Evolutionary conservation across 345 rosid species (phyloP), one percentile per base, ranked within the genome.

Genomic region (Citrus australasica): DNA sequence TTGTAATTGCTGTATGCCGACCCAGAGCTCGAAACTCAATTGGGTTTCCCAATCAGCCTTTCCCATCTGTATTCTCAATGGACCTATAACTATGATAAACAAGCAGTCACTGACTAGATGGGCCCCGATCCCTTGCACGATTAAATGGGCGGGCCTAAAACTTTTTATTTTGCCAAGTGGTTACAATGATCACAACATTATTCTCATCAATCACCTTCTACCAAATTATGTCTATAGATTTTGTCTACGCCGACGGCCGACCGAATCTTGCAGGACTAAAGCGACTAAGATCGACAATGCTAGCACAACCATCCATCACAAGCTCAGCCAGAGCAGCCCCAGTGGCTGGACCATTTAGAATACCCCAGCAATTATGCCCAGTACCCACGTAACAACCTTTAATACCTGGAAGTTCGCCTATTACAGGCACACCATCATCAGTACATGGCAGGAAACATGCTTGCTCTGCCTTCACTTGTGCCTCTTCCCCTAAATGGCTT

Each of bases 341-440:
- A 3, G 98, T 95, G 5, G 94, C 94, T 0, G 96, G 98, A 80
- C 92, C 98, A 77, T 95, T 95, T 5, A 95, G 87, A 77, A 95
- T 92, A 0, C 98, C 99, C 98, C 98, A 92, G 76, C 97, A 95
- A 78, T 84, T 88, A 76, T 95, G 99, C 30, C 99, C 97, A 0
- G 97, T 90, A 14, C 88, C 98, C 37, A 92, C 93, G 69, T 84
- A 95, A 81, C 97, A 92, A 7, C 92, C 93, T 59, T 84, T 87
- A 16, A 88, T 67, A 10, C 94, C 91, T 2, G 93, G 95, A 71
- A 93, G 71, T 84, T 92, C 94, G 27, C 99, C 97, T 2, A 91
- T 92, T 33, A 95, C 84, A 1, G 95, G 98, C 51, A 89, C 24
- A 24, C 88, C 86, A 58, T 93, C 97, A 53, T 95, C 97, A 0